Base-by-base conservation (phyloP, 352 stramenopile genomes). In the Globisporangium ultimum region DNA sequence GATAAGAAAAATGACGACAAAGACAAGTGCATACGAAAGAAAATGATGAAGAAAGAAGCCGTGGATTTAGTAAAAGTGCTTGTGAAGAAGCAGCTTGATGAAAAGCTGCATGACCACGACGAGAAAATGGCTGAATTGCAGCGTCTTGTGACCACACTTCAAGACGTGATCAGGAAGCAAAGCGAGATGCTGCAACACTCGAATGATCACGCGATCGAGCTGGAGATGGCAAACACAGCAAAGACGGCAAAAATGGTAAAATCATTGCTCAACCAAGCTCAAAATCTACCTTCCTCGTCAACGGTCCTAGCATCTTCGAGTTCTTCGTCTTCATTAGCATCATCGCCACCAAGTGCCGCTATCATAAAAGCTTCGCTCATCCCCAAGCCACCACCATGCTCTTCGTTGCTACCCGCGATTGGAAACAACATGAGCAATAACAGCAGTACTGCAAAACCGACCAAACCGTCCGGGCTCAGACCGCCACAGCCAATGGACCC, bases 1-100 rank as follows among this genome's bases (percentile, higher is more conserved):
- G 12, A 55, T 34, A 46, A 22, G 18, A 34, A 13, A 21, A 53
- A 59, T 40, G 22, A 52, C 18, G 49, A 47, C 34, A 42, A 63
- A 17, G 17, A 20, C 14, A 51, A 71, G 52, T 32, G 48, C 10
- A 60, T 53, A 14, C 61, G 59, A 6, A 72, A 72, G 47, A 82
- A 72, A 45, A 70, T 82, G 36, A 82, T 82, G 70, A 79, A 79
- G 52, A 78, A 74, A 64, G 68, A 82, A 34, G 73, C 70, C 0
- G 57, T 79, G 15, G 66, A 73, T 2, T 50, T 79, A 21, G 68
- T 82, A 53, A 79, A 71, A 45, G 51, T 28, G 20, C 32, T 83
- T 7, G 74, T 83, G 24, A 65, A 76, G 42, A 62, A 76, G 40
- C 71, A 80, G 46, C 51, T 83, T 24, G 55, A 71, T 11, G 63